Evolutionary conservation across 164 flowering plant species (phyloP).

Genomic region (Dillenia turbinata): DNA sequence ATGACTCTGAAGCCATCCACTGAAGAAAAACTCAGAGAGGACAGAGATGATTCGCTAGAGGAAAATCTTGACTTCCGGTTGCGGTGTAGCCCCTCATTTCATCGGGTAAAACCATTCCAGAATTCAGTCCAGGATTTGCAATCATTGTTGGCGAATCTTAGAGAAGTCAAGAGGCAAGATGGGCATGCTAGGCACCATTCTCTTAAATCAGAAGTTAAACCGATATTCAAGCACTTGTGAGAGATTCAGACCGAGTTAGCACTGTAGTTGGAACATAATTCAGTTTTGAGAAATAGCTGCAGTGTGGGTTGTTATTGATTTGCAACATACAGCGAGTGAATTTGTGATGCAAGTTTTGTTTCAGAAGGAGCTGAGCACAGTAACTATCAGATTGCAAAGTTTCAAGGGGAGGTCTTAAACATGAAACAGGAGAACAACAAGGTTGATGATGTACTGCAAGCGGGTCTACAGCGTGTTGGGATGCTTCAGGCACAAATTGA

Average conservation of each 20-base stretch:
- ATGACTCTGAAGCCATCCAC: conserved; percentile 17
- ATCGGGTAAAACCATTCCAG: conserved; percentile 66
- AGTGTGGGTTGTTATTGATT: conserved; percentile 38
- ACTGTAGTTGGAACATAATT: conserved; percentile 60
- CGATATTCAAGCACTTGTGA: conserved; percentile 54
- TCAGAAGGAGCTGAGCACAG: conserved; percentile 27
- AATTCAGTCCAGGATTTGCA: conserved; percentile 46
- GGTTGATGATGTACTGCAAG: conserved; percentile 48
- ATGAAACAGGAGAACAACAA: conserved; percentile 74
- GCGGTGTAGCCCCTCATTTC: conserved; percentile 65
- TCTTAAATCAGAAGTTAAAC: conserved; percentile 33
- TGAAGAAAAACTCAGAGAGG: conserved; percentile 53
- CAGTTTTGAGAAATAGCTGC: conserved; percentile 46
- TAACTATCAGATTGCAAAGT: conserved; percentile 57
- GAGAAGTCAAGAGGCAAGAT: conserved; percentile 22
- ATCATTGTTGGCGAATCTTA: conserved; percentile 32
- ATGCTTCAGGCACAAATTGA: conserved; percentile 41
- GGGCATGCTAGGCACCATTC: conserved; percentile 15
- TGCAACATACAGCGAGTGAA: conserved; percentile 34
- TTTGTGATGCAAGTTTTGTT: conserved; percentile 10
- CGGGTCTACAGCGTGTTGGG: conserved; percentile 44
- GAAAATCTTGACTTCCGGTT: conserved; percentile 77
- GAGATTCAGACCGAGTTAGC: conserved; percentile 58
- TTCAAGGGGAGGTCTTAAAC: conserved; percentile 69
- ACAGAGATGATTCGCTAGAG: conserved; percentile 59